Percentiles rank a stretch among this genome's conserved stretches.
phyloP scores from a whole-genome alignment of 164 flowering plant genomes.

The Umbilicus rupestris region DNA sequence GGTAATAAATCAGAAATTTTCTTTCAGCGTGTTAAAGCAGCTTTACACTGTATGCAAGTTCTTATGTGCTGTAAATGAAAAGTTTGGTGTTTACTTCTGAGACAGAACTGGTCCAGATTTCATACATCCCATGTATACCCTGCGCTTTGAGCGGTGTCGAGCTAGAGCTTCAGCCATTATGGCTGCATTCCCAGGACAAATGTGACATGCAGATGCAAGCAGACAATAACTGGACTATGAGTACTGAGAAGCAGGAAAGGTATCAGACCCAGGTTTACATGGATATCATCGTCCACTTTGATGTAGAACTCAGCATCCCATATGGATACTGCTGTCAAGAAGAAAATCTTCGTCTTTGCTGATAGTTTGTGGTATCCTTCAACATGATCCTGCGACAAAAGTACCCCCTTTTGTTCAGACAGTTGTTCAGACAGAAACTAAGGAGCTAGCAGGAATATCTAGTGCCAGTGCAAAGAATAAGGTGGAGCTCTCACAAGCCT shows the following conservation, averaged over 20 bases:
- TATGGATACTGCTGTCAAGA: constrained; percentile 47
- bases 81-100: constrained; percentile 42
- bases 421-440: neutral
- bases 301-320: constrained; percentile 89
- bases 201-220: neutral
- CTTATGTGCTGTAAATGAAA: neutral
- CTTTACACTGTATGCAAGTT: neutral
- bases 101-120: constrained; percentile 89
- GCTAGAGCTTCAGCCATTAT: constrained; percentile 41
- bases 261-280: constrained; percentile 19
- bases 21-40: neutral
- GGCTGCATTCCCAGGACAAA: constrained; percentile 24
- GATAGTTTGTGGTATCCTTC: constrained; percentile 88
- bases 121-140: constrained; percentile 82
- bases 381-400: constrained; percentile 28
- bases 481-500: constrained; percentile 22
- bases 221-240: neutral
- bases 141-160: constrained; percentile 38
- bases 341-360: constrained; percentile 59
- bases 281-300: constrained; percentile 86
- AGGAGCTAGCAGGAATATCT: neutral
- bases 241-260: neutral
- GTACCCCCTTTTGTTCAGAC: neutral
- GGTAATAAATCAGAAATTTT: neutral
- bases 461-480: neutral